Base-by-base conservation (phyloP, 495 filamentous ascomycete genomes). In the Podospora pseudoanserina region DNA sequence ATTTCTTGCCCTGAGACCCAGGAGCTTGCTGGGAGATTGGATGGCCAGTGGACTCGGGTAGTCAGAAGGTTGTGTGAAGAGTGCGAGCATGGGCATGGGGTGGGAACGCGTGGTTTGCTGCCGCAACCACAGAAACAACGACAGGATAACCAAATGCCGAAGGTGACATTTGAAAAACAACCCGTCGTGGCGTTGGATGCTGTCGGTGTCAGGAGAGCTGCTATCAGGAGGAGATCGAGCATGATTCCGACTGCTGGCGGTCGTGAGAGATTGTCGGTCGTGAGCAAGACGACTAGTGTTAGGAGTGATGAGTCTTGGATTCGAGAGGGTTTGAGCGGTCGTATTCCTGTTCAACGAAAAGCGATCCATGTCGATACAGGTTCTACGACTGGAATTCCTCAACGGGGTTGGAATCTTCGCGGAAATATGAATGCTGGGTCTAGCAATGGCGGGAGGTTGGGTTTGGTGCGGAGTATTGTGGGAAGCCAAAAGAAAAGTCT, bases 11-110 rank as follows among this genome's bases (percentile, higher is more conserved):
- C n/a, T 26, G 13, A 62, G 16, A n/a, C 23, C 18, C 16, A n/a
- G 60, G 19, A 19, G 16, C 6, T 32, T 30, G 20, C 23, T 27
- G 27, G 27, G 5, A 62, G 26, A 32, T 28, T 28, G 26, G 30
- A 62, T 4, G 60, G 60, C 0, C n/a, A 58, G 60, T 62, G 60
- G 60, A 62, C 60, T 6, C 32, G 27, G 30, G 60, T 62, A 7
- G 60, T 62, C 7, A 62, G 30, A 26, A 27, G 60, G 60, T 15
- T 62, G 16, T 62, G 60, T 62, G 20, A 28, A 26, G 27, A 62
- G 19, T 62, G 60, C 16, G 7, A n/a, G 23, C 5, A 62, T 19
- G 60, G 60, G 20, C 16, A 27, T 62, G 60, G 16, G 5, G 15
- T 62, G 20, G 27, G 5, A 34, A 15, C 7, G 4, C 13, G 13